Conservation (phyloP, 768 basidiomycete genomes). For the Omphalotus guepiniiformis region DNA sequence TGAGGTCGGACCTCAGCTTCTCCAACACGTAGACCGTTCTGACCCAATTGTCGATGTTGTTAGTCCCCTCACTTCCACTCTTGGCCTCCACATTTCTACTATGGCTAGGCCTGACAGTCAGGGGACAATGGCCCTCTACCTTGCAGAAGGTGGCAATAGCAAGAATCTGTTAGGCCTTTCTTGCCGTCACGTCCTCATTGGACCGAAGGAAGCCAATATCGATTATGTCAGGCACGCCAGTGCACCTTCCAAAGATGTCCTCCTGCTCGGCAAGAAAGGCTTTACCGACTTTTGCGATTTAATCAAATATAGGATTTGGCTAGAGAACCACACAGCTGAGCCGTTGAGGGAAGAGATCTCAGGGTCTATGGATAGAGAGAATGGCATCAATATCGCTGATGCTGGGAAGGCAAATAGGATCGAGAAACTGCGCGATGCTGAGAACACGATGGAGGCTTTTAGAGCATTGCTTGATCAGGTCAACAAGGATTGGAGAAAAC, state of each 20-base stretch:
- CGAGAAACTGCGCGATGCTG: slow-evolving; percentile 10
- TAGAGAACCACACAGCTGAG: slow-evolving; percentile 17
- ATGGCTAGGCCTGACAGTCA: slow-evolving; percentile 23
- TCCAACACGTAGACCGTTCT: slow-evolving; percentile 20
- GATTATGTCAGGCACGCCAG: slow-evolving; percentile 22
- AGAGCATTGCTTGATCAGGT: slow-evolving; percentile 8
- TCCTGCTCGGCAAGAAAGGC: slow-evolving; percentile 25
- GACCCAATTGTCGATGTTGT: slow-evolving; percentile 25
- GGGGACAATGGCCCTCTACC: slow-evolving; percentile 33
- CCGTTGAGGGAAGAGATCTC: slow-evolving; percentile 8
- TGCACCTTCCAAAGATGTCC: slow-evolving; percentile 25
- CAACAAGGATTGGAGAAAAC: slow-evolving; percentile 24
- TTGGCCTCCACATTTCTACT: slow-evolving; percentile 31
- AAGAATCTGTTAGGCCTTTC: slow-evolving; percentile 23
- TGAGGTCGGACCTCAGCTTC: slow-evolving; percentile 25
- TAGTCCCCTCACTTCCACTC: slow-evolving; percentile 29
- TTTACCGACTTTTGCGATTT: slow-evolving; percentile 23
- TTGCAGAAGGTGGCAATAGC: slow-evolving; percentile 28
- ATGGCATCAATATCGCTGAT: slow-evolving; percentile 17
- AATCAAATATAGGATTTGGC: slow-evolving; percentile 25
- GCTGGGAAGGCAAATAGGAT: slow-evolving; percentile 18
- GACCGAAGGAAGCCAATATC: slow-evolving; percentile 22
- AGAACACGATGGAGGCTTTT: slow-evolving; percentile 16
- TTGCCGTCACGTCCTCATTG: slow-evolving; percentile 26
- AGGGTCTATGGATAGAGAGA: slow-evolving; percentile 4